Evolutionary conservation across 2,329 filamentous ascomycete genomes (phyloP), one percentile per base, ranked within the genome.

Genomic region (Claviceps spartinae): DNA sequence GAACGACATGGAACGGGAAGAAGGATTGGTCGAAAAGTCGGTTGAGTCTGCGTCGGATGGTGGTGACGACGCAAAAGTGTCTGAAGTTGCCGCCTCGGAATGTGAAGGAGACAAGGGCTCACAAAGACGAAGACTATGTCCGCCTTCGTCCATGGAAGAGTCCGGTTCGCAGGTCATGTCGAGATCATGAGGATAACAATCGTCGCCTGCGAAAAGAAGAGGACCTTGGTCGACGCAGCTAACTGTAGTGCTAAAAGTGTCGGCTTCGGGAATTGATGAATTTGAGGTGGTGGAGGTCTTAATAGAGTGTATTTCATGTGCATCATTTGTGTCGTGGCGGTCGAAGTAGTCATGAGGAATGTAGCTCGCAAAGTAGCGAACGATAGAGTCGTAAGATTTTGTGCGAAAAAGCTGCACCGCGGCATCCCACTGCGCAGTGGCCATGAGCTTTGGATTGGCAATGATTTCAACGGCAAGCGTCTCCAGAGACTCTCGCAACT

Each of bases 391-490:
- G 52, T 79, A 73, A 2, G 76, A 79, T 59, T 70, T 74, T 9
- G 77, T 77, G 14, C 78, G 74, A 60, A 81, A 81, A 51, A 81
- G 73, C 60, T 81, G 77, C 30, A 80, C 61, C 26, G 78, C 78
- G 57, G 74, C 66, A 57, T 77, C 71, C 78, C 78, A 81, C 66
- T 80, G 77, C 18, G 77, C 69, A 47, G 75, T 77, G 53, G 75
- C 77, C 65, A 81, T 76, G 56, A 81, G 68, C 51, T 69, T 69
- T 16, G 78, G 77, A 65, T 79, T 80, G 60, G 73, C 76, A 57
- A 81, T 77, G 61, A 81, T 81, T 65, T 81, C 77, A 58, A 78
- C 66, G n/a, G 77, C 75, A 48, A 78, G 75, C 47, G 75, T 75
- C 60, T 79, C 73, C 53, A 81, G 72, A 48, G 71, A 73, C 48